phyloP scores from a whole-genome alignment of 495 filamentous ascomycete species.

The Penicillium manginii region DNA sequence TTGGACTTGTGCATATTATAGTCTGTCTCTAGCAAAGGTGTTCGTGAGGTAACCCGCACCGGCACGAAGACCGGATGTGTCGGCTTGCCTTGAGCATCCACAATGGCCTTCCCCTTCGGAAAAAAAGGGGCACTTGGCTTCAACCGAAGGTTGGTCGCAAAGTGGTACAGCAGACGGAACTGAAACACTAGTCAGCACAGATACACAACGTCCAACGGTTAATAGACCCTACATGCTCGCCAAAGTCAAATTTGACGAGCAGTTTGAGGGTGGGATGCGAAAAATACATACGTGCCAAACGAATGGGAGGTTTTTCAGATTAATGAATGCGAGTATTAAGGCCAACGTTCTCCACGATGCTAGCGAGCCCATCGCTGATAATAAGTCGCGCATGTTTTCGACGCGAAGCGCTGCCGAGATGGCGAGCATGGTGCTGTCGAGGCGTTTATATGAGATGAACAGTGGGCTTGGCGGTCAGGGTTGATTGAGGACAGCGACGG shows the following conservation, averaged over 20 bases:
- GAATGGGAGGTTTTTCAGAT: conserved; percentile 64
- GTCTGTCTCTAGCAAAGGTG: conserved; percentile 61
- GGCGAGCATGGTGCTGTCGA: background rate
- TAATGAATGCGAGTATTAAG: conserved; percentile 57
- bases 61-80: conserved; percentile 60
- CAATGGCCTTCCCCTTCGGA: conserved; percentile 34
- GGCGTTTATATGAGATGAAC: background rate
- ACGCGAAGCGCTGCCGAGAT: conserved; percentile 14
- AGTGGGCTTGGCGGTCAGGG: background rate
- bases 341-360: conserved; percentile 57
- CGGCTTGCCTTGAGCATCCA: conserved; percentile 36
- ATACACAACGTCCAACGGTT: conserved; percentile 2
- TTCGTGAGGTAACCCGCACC: conserved; percentile 55
- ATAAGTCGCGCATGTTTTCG: conserved; percentile 30
- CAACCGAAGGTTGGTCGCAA: conserved; percentile 55
- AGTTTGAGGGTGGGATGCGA: background rate
- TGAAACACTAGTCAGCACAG: conserved; percentile 28
- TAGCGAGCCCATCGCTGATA: conserved; percentile 30
- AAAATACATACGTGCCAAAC: conserved; percentile 64
- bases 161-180: conserved; percentile 55
- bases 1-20: conserved; percentile 77
- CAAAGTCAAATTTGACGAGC: conserved; percentile 2
- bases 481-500: background rate
- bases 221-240: background rate
- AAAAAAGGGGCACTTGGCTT: conserved; percentile 41